A percentile compares a stretch with the other conserved stretches of the same genome.
Evolutionary conservation across 2,329 filamentous ascomycete genomes (phyloP).

Genomic region (Trichoderma sp.): DNA sequence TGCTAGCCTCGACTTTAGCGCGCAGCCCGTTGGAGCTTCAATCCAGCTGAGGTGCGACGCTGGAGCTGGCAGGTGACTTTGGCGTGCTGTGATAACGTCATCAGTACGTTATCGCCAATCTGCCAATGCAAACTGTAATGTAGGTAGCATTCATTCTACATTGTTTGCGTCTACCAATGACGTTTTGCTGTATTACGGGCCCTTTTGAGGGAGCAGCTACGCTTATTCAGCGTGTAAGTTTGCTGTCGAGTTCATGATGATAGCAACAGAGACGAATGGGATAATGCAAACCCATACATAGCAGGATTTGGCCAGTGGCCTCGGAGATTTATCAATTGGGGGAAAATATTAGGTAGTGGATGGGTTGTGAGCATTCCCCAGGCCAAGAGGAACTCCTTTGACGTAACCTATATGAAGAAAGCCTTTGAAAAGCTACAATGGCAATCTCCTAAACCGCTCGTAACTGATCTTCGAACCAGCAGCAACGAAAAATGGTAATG

Average conservation of each 20-base stretch:
- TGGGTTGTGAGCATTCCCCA: not conserved
- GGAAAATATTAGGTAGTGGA: not conserved
- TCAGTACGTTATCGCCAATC: not conserved
- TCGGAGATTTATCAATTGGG: not conserved
- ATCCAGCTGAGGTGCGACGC: not conserved
- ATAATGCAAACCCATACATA: not conserved
- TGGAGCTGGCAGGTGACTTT: not conserved
- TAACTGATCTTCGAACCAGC: not conserved
- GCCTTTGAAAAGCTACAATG: not conserved
- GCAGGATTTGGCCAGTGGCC: not conserved
- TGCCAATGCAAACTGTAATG: not conserved
- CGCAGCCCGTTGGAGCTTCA: not conserved
- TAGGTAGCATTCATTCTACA: not conserved
- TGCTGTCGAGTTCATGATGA: not conserved
- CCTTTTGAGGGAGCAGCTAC: not conserved
- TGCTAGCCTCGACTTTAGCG: not conserved
- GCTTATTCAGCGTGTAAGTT: not conserved
- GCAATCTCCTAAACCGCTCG: not conserved
- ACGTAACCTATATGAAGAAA: not conserved
- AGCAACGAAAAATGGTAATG: not conserved
- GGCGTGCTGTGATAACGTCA: constrained; percentile 37
- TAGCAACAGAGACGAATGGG: not conserved
- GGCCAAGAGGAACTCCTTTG: not conserved
- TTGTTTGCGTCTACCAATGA: not conserved
- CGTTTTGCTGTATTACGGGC: not conserved